These are phyloP conservation scores for Suillus subluteus DNA, from an alignment of 768 basidiomycete genomes.

Conservation along the genomic window DNA sequence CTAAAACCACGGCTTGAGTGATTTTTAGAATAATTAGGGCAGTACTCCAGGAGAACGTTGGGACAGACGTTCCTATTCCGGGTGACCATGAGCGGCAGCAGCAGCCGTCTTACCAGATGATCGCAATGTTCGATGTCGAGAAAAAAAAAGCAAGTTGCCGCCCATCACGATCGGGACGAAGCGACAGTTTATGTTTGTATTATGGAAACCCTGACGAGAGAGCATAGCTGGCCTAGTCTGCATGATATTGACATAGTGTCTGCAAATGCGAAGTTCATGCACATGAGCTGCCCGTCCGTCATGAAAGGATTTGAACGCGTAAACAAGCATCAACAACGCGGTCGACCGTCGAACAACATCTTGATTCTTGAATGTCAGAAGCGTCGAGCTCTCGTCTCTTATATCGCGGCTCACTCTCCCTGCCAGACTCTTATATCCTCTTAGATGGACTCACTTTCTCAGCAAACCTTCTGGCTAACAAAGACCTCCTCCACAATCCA, in stretches of 20 bases:
- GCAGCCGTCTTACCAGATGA: background rate
- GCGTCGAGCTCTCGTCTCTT: constrained; percentile 2
- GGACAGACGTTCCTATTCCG: background rate
- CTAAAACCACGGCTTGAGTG: background rate
- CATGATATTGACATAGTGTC: background rate
- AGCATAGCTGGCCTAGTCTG: background rate
- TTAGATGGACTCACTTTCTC: constrained; percentile 79
- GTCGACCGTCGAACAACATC: background rate
- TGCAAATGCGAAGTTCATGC: too few species aligned
- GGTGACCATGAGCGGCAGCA: background rate
- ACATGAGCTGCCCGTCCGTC: too few species aligned
- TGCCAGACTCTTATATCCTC: constrained; percentile 71
- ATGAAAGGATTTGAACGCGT: constrained; percentile 1
- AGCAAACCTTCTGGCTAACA: constrained; percentile 43
- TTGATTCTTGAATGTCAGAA: background rate
- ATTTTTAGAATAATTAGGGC: background rate
- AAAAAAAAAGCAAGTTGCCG: background rate
- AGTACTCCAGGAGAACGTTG: background rate
- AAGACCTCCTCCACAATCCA: constrained; percentile 45
- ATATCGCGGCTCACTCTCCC: constrained; percentile 49
- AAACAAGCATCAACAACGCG: constrained; percentile 4
- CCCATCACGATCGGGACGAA: background rate
- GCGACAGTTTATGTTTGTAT: background rate
- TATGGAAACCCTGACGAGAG: background rate
- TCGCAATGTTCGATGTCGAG: background rate